A percentile compares a stretch with the other conserved stretches of the same genome.
Conservation (phyloP, 257 asterid genomes). For the Nicotiana undulata region DNA sequence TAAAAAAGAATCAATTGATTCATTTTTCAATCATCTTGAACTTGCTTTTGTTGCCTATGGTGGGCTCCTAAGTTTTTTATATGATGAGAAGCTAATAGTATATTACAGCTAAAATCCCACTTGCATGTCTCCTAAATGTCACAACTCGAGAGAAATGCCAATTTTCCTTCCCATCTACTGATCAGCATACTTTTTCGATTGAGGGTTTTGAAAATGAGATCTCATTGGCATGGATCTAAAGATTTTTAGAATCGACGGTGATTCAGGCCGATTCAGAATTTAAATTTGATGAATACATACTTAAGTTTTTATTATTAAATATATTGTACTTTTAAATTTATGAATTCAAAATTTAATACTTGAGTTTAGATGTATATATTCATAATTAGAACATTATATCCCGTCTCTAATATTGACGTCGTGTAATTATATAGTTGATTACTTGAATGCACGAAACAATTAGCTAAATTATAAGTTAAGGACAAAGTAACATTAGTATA, state of each 20-base stretch:
- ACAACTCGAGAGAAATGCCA: constrained; percentile 1
- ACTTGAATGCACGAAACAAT: not conserved
- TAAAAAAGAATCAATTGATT: too few relatives aligned
- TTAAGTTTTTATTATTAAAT: not conserved
- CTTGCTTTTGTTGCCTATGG: not conserved
- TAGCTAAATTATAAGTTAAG: not conserved
- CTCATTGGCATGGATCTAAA: not conserved
- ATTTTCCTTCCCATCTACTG: not conserved
- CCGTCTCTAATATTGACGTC: not conserved
- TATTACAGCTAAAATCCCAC: constrained; percentile 14
- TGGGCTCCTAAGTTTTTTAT: constrained; percentile 1
- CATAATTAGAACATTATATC: not conserved
- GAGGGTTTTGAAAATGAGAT: not conserved
- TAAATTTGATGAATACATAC: not conserved
- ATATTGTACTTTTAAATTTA: too few relatives aligned
- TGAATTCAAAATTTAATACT: not conserved
- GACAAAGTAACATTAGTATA: not conserved
- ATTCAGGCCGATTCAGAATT: not conserved
- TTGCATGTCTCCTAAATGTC: constrained; percentile 5
- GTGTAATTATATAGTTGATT: not conserved
- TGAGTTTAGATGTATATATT: too few relatives aligned
- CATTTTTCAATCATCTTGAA: not conserved
- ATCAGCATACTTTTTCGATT: not conserved
- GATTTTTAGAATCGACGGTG: not conserved
- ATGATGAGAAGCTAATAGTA: not conserved